phyloP scores from a whole-genome alignment of 352 stramenopile genomes.

The Pythium utonaiense region DNA sequence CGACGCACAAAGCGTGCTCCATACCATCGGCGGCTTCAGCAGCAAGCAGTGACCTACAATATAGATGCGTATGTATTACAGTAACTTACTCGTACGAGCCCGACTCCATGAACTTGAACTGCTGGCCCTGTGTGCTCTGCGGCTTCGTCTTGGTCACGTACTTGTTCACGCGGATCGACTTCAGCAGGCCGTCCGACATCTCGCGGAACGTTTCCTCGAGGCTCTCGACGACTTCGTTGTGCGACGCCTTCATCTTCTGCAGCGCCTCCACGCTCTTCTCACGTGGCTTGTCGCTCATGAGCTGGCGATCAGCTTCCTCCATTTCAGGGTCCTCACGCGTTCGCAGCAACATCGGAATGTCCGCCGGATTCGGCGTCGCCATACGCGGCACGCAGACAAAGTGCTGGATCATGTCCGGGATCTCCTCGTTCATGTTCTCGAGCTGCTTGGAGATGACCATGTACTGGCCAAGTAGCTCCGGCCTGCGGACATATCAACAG shows the following conservation, averaged over 20 bases:
- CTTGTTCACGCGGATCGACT: constrained; percentile 82
- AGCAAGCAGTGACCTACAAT: background rate
- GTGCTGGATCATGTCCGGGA: constrained; percentile 80
- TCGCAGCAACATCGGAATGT: constrained; percentile 73
- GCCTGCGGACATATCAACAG: constrained; percentile 29
- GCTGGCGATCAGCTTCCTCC: constrained; percentile 74
- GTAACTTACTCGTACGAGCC: constrained; percentile 52
- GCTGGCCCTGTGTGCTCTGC: constrained; percentile 66
- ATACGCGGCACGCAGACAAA: constrained; percentile 82
- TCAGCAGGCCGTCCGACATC: constrained; percentile 81
- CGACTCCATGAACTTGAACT: constrained; percentile 88
- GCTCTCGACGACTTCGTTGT: constrained; percentile 76
- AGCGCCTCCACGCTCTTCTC: constrained; percentile 67
- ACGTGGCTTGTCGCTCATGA: constrained; percentile 63
- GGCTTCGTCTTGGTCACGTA: constrained; percentile 81
- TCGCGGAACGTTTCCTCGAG: constrained; percentile 82
- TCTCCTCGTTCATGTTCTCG: constrained; percentile 88
- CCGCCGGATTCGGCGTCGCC: constrained; percentile 70
- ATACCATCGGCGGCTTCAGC: constrained; percentile 14
- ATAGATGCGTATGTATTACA: constrained; percentile 5
- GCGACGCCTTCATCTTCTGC: constrained; percentile 53
- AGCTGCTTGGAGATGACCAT: constrained; percentile 86
- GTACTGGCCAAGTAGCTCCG: constrained; percentile 79
- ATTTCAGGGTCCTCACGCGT: constrained; percentile 85
- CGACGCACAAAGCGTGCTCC: constrained; percentile 41